phyloP scores from a whole-genome alignment of 2,329 filamentous ascomycete genomes.

The Herpotrichia juniperi region DNA sequence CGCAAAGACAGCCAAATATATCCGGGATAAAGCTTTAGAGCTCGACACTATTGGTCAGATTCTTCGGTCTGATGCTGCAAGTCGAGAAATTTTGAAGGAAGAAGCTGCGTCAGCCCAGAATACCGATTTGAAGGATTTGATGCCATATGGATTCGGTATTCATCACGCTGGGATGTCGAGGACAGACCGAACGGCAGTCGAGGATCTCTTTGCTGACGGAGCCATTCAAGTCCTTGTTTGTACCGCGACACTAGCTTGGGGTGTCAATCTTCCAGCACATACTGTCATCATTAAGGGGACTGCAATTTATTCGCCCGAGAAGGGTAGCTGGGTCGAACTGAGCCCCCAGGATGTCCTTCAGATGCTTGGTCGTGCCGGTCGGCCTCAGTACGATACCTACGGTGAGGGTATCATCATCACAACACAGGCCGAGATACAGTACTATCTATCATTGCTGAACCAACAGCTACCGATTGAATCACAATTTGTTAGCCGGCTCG shows the following conservation, averaged over 20 bases:
- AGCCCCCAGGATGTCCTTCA: slow-evolving; percentile 97
- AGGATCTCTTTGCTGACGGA: slow-evolving; percentile 90
- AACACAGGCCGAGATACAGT: slow-evolving; percentile 91
- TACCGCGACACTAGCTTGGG: slow-evolving; percentile 98
- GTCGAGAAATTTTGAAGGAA: slow-evolving; percentile 83
- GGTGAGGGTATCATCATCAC: slow-evolving; percentile 99
- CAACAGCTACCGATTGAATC: slow-evolving; percentile 97
- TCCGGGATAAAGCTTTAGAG: slow-evolving; percentile 96
- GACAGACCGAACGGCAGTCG: slow-evolving; percentile 91
- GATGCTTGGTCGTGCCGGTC: slow-evolving; percentile 96
- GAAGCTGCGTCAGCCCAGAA: slow-evolving; percentile 84
- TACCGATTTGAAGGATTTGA: slow-evolving; percentile 85
- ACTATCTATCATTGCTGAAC: slow-evolving; percentile 95
- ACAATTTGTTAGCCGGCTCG: slow-evolving; percentile 89
- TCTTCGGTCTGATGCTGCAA: slow-evolving; percentile 88
- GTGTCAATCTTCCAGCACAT: slow-evolving; percentile 96
- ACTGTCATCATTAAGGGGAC: slow-evolving; percentile 99
- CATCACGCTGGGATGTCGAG: slow-evolving; percentile 98
- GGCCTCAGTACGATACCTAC: slow-evolving; percentile 96
- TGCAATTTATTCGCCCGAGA: slow-evolving; percentile 96
- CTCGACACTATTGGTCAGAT: slow-evolving; percentile 97
- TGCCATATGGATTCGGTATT: slow-evolving; percentile 97
- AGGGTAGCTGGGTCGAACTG: slow-evolving; percentile 97
- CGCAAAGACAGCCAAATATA: slow-evolving; percentile 94
- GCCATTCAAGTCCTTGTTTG: slow-evolving; percentile 94